Evolutionary conservation across 345 rosid genomes (phyloP), one percentile per base, ranked within the genome.

Genomic region (Populus tremula): DNA sequence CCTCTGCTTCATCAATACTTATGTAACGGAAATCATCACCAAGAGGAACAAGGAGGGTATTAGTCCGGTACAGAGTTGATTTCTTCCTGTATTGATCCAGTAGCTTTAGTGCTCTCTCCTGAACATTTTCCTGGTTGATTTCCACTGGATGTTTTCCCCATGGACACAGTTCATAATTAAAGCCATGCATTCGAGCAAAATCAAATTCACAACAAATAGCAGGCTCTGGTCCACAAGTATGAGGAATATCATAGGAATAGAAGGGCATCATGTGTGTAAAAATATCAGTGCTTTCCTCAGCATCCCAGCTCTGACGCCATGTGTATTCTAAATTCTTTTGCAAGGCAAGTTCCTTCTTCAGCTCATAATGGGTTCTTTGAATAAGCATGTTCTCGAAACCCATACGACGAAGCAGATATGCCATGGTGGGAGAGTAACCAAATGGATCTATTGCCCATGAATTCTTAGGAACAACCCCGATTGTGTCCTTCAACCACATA

Each of bases 141-240:
- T 92, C 98, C 45, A 86, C 88, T 35, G 99, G 99, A 80, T 91
- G 61, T 71, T 83, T 70, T 38, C 85, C 80, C 99, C 99, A 96
- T 3, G 99, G 99, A 79, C 98, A 94, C 72, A 78, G 74, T 79
- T 92, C 99, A 70, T 96, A 94, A 35, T 5, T 5, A 54, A 88
- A 91, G 70, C 90, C 88, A 33, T 50, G 87, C 77, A 82, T 72
- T 74, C 98, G 87, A 68, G 97, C 98, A 84, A 96, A 96, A 84
- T 96, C 99, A 80, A 94, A 96, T 87, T 94, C 95, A 84, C 98
- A 96, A 84, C 99, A 96, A 82, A 96, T 63, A 16, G 99, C 97
- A 87, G 99, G 99, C 84, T 96, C 99, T 33, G 99, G 99, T 10
- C 98, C 99, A 83, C 99, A 96, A 29, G 99, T 96, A 84, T 96